Base-by-base conservation (phyloP, 768 basidiomycete genomes). In the Roridomyces roridus region DNA sequence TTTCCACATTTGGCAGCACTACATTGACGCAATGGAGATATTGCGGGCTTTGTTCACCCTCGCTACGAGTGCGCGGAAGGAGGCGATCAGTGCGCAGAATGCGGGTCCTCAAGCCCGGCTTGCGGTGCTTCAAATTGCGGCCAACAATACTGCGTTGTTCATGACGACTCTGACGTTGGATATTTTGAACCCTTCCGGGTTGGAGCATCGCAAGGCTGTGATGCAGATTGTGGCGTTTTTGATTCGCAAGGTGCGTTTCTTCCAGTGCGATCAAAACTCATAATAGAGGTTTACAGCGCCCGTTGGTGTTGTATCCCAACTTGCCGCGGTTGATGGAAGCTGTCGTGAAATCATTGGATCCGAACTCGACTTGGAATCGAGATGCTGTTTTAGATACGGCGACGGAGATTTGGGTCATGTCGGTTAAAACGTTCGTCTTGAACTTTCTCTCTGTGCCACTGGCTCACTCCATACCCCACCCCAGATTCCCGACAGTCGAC, bases 331-430 rank as follows among this genome's bases (percentile, higher is more conserved):
- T 98, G 41, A 89, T 94, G 72, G 97, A 98, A 68, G 94, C 96
- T 1, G 94, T 98, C 1, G 95, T 98, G 17, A 96, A 95, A 69
- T 97, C 94, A 0, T 78, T 99, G 52, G 96, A 99, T 73, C 97
- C 97, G 15, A 96, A 92, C 68, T 87, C 79, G 39, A 92, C 79
- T 0, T 71, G 82, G 5, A 83, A 84, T 67, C 83, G 88, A 43
- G 95, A 98, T 23, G 91, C 93, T 1, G 89, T 98, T 2, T 74
- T 93, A 21, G 92, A 96, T 57, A 85, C 94, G 0, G 96, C 94
- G 0, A 98, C 96, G 0, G 94, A 97, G 64, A 97, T 98, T 26
- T 99, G 23, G 91, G 92, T 25, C 89, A 94, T 66, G 89, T 98
- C n/a, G 97, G n/a, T 98, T 11, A 88, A 89, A 66, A 94, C 90